These are phyloP conservation scores for Pichia membranifaciens DNA, from an alignment of 805 yeast species.

Conservation along the genomic window DNA sequence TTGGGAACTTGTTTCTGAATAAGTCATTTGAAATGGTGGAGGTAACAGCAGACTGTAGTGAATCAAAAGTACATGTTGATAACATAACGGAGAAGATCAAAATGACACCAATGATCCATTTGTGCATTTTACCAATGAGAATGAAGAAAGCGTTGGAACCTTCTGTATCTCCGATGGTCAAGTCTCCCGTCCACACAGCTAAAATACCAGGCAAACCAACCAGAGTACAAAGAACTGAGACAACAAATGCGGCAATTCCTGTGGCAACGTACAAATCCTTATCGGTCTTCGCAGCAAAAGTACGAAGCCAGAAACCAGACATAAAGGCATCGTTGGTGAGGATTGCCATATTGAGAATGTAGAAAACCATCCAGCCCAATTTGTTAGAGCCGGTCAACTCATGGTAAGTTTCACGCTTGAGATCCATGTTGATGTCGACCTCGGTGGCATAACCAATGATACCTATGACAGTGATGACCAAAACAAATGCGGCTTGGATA, in stretches of 20 bases:
- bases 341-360: constrained; percentile 80
- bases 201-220: constrained; percentile 80
- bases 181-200: constrained; percentile 85
- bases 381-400: constrained; percentile 60
- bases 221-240: constrained; percentile 57
- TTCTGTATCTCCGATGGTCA: constrained; percentile 44
- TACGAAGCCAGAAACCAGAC: constrained; percentile 91
- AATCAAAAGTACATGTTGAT: constrained; percentile 86
- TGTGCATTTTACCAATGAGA: constrained; percentile 65
- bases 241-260: constrained; percentile 63
- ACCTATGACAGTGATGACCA: constrained; percentile 62
- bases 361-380: constrained; percentile 85
- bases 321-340: constrained; percentile 85
- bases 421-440: constrained; percentile 54
- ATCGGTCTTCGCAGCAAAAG: constrained; percentile 81
- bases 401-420: constrained; percentile 55
- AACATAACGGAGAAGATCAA: constrained; percentile 66
- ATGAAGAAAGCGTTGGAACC: constrained; percentile 70
- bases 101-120: constrained; percentile 82
- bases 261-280: constrained; percentile 72
- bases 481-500: constrained; percentile 71
- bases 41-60: constrained; percentile 81
- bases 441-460: constrained; percentile 74
- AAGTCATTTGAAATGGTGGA: constrained; percentile 86
- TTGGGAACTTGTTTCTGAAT: constrained; percentile 71